Base-by-base conservation (phyloP, 768 basidiomycete genomes). In the Tylopilus rubrobrunneus region DNA sequence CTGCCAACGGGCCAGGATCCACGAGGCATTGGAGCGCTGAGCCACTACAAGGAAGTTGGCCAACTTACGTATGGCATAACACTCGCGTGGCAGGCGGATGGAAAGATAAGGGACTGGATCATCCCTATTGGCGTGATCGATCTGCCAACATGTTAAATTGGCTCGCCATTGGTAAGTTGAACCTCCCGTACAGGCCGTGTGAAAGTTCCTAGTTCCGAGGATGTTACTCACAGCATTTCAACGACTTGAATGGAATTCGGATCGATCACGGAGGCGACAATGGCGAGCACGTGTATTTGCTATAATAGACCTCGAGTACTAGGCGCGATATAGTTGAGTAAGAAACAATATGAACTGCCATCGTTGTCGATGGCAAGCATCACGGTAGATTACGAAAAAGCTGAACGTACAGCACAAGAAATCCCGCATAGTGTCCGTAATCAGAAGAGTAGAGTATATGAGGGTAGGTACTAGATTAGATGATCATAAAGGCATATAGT, bases 1-100 rank as follows among this genome's bases (percentile, higher is more conserved):
- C n/a, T 62, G 51, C 61, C 61, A 62, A 62, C 45, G n/a, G 48
- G 54, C 55, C 17, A 56, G 44, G 19, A 0, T 42, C 43, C 61
- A 63, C 52, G 62, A 63, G 61, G 62, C 56, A 28, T 37, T 49
- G 21, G 49, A 50, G 48, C 25, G 45, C 39, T 1, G 34, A 19
- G 34, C 43, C 21, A 17, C 10, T 31, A 7, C 29, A 31, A 7
- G 15, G 0, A 14, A 23, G 50, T 21, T 25, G 7, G 42, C 4
- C 33, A 34, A n/a, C n/a, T 52, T 54, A 52, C 48, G 40, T 59
- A 34, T 47, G 25, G 25, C 25, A 25, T 25, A 25, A 25, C 25
- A 25, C 25, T 25, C 29, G 29, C 29, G 10, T 31, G 29, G 29
- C 29, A 31, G 10, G 40, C 44, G 36, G 15, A 37, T 37, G 36